Evolutionary conservation across 805 yeast genomes (phyloP).

Genomic region (Wickerhamiella azymoides): DNA sequence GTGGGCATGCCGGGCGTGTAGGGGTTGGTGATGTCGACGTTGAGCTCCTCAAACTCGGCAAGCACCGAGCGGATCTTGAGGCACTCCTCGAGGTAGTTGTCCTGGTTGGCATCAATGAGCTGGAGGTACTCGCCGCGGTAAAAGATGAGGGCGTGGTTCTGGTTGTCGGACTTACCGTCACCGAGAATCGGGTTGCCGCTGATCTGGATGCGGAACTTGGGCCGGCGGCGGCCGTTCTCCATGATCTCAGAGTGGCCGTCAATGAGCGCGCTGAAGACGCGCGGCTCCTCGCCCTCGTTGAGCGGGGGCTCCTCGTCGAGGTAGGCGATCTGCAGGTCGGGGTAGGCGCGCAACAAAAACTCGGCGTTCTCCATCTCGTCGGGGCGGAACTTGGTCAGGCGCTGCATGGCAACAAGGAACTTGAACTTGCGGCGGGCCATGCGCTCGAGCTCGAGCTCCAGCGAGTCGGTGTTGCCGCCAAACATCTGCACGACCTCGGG

Average conservation of each 20-base stretch:
- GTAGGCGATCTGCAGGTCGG: slow-evolving; percentile 67
- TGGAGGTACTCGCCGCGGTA: slow-evolving; percentile 91
- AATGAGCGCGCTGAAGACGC: slow-evolving; percentile 54
- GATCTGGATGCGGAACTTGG: slow-evolving; percentile 50
- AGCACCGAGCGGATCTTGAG: slow-evolving; percentile 74
- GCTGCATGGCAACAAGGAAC: slow-evolving; percentile 78
- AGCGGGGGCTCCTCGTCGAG: slow-evolving; percentile 73
- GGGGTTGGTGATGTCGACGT: slow-evolving; percentile 35
- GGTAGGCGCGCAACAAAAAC: slow-evolving; percentile 56
- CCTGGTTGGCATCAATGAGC: slow-evolving; percentile 92
- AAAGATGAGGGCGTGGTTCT: slow-evolving; percentile 73
- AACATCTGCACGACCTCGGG: slow-evolving; percentile 95
- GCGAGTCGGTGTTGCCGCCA: slow-evolving; percentile 96
- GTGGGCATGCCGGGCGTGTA: slow-evolving; percentile 42
- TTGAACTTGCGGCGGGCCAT: slow-evolving; percentile 72
- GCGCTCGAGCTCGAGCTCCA: slow-evolving; percentile 81
- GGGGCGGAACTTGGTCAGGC: slow-evolving; percentile 48
- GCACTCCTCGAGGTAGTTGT: slow-evolving; percentile 89
- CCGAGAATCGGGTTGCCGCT: slow-evolving; percentile 94
- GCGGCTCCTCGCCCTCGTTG: slow-evolving; percentile 33
- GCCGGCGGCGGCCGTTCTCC: slow-evolving; percentile 46
- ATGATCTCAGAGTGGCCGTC: slow-evolving; percentile 44
- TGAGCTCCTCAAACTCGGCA: slow-evolving; percentile 80
- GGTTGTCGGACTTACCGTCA: slow-evolving; percentile 94
- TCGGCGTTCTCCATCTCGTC: slow-evolving; percentile 58